Evolutionary conservation across 768 basidiomycete species (phyloP).

Genomic region (Podaxis carcinomalis): DNA sequence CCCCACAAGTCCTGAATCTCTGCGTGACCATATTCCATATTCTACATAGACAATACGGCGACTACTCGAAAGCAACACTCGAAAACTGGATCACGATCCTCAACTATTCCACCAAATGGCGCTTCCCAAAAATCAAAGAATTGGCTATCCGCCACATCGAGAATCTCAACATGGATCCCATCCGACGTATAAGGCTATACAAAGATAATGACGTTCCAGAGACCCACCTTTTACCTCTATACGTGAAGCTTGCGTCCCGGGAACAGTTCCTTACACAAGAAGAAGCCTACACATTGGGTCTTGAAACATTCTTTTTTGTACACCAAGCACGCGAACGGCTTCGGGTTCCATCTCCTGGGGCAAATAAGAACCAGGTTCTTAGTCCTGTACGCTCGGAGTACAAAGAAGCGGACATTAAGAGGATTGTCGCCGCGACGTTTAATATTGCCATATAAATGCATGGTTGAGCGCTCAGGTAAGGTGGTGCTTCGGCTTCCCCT

Average conservation of each 20-base stretch:
- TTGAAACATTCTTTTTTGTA: slow-evolving; percentile 51
- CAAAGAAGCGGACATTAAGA: neutral
- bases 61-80: neutral
- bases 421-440: neutral
- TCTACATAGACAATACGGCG: neutral
- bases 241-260: neutral
- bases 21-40: neutral
- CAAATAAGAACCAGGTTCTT: neutral
- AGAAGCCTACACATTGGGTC: slow-evolving; percentile 51
- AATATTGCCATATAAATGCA: neutral
- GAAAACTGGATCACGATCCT: slow-evolving; percentile 2
- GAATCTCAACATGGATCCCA: neutral
- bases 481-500: neutral
- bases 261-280: slow-evolving; percentile 37
- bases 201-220: neutral
- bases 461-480: neutral
- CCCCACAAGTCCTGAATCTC: neutral
- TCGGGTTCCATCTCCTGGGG: slow-evolving; percentile 18
- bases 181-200: neutral
- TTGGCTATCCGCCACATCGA: slow-evolving; percentile 4
- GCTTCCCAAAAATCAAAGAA: neutral
- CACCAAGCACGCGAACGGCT: slow-evolving; percentile 50
- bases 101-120: neutral
- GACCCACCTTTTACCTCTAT: neutral
- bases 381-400: neutral